phyloP scores from a whole-genome alignment of 2,329 filamentous ascomycete genomes.

The Madurella mycetomatis region DNA sequence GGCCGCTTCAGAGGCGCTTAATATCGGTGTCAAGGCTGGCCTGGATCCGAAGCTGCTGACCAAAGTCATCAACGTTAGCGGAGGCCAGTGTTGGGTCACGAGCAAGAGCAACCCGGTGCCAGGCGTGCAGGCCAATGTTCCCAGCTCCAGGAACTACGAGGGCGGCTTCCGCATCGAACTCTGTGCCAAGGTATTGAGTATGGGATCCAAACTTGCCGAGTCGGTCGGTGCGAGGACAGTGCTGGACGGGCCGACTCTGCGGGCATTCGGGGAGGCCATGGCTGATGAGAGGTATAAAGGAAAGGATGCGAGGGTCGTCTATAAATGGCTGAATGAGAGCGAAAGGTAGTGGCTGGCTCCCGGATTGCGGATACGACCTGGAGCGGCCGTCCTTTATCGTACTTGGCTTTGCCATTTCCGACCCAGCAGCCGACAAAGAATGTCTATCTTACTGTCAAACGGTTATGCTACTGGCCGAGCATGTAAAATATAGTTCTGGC shows the following conservation, averaged over 20 bases:
- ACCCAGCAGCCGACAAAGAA: too few species aligned
- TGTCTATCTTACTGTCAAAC: too few species aligned
- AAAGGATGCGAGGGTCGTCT: slow-evolving; percentile 32
- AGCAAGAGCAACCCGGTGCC: slow-evolving; percentile 32
- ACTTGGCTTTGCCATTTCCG: background rate
- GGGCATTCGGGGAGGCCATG: slow-evolving; percentile 29
- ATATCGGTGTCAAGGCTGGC: slow-evolving; percentile 36
- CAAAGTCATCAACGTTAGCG: slow-evolving; percentile 65
- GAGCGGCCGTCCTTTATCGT: background rate
- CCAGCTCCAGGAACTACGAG: slow-evolving; percentile 29
- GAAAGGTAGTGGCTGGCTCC: slow-evolving; percentile 1
- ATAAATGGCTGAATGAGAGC: slow-evolving; percentile 31
- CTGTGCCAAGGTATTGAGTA: slow-evolving; percentile 29
- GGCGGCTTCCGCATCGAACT: slow-evolving; percentile 33
- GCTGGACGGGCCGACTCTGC: slow-evolving; percentile 26
- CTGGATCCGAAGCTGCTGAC: slow-evolving; percentile 46
- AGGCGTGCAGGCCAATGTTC: slow-evolving; percentile 29
- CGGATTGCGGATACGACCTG: too few species aligned
- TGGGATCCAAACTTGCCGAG: slow-evolving; percentile 28
- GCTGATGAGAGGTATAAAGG: slow-evolving; percentile 28
- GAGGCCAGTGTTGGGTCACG: slow-evolving; percentile 43
- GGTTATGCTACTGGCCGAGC: too few species aligned
- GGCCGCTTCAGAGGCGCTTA: slow-evolving; percentile 36
- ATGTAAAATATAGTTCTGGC: too few species aligned
- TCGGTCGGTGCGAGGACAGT: slow-evolving; percentile 30